A percentile compares a stretch with the other conserved stretches of the same genome.
Evolutionary conservation across 148 eudicot genomes (phyloP).

Genomic region (Arctostaphylos glauca): DNA sequence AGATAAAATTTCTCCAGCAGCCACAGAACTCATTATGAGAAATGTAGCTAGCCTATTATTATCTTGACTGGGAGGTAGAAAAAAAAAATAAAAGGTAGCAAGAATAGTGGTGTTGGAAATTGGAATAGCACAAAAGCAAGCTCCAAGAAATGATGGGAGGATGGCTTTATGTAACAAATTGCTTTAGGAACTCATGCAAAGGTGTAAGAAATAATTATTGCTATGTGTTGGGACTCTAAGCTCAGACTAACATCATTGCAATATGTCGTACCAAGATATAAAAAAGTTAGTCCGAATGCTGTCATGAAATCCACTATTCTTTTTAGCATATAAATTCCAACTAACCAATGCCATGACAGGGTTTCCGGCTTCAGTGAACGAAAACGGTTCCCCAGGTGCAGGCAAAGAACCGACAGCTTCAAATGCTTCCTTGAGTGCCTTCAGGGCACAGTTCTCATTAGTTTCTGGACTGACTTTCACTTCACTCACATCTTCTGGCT

Average conservation of each 20-base stretch:
- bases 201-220: background rate
- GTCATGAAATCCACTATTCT: background rate
- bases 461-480: conserved; percentile 29
- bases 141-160: background rate
- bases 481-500: conserved; percentile 28
- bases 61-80: background rate
- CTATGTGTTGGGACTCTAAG: background rate
- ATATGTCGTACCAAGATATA: background rate
- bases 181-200: conserved; percentile 11
- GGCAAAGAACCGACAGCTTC: conserved; percentile 65
- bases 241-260: background rate
- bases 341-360: conserved; percentile 96
- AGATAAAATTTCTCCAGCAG: background rate
- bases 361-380: conserved; percentile 90
- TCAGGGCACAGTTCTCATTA: conserved; percentile 50
- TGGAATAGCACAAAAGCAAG: background rate
- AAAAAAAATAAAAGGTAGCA: background rate
- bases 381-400: conserved; percentile 45
- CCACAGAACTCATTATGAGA: background rate
- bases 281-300: background rate
- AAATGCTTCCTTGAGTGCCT: conserved; percentile 90
- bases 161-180: background rate
- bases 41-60: background rate
- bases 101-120: too few species aligned
- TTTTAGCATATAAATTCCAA: conserved; percentile 9